Base-by-base conservation (phyloP, 331 rosid species). In the Cucumis variabilis region DNA sequence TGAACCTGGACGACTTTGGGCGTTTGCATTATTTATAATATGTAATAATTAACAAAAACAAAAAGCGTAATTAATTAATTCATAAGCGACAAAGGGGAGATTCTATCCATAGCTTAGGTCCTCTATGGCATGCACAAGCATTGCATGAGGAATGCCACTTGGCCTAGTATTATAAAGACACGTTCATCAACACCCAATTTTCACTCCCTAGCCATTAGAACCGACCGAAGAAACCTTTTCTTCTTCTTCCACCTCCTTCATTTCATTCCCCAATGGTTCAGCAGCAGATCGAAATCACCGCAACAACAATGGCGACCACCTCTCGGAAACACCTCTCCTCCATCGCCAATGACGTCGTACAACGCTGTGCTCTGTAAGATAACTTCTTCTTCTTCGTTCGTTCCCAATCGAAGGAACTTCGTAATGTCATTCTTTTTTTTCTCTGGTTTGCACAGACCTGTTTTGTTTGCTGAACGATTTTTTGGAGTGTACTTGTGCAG, bases 271-370 rank as follows among this genome's bases (percentile, higher is more conserved):
- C 55, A 11, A 33, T 33, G 71, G 20, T 41, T 62, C 73, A 16
- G 23, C 73, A 16, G 23, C 28, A 62, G 33, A 60, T 62, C 86
- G 72, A 60, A 62, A 82, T 33, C 73, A 76, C 73, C 55, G 85
- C 70, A 69, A 81, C 70, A 69, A 81, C 87, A 28, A 88, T 75
- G 88, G 28, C 62, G 82, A 76, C 79, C 63, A 62, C 60, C 50
- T 70, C 89, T 67, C 89, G 93, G 86, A 94, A 93, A 89, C 92
- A 93, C 53, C 94, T 94, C 5, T 97, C 99, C 82, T 89, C 96
- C 82, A 70, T 89, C 55, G 98, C 98, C 62, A 91, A 93, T 79
- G 93, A 94, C 48, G 92, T 93, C 27, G 89, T 96, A 33, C 91
- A 83, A 9, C 88, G 88, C 88, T 95, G 98, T 67, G 93, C 99